phyloP scores from a whole-genome alignment of 768 basidiomycete species.

The Leccinum boreale region DNA sequence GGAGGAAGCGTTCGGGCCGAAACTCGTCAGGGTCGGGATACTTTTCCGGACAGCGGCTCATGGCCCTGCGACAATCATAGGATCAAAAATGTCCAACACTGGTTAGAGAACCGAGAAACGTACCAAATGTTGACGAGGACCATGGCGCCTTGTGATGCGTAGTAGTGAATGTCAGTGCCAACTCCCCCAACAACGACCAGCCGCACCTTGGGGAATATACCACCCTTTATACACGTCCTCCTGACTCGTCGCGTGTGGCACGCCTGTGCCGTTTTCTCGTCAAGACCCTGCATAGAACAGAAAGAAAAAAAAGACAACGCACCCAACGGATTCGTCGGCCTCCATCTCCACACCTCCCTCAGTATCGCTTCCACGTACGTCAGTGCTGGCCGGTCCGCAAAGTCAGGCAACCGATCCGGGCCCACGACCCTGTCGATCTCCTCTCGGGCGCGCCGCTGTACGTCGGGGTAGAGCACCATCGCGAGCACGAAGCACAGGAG shows the following conservation, averaged over 20 bases:
- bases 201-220: constrained; percentile 19
- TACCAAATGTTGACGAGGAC: neutral
- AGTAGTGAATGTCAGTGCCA: neutral
- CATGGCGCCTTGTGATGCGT: neutral
- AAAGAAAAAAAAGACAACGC: neutral
- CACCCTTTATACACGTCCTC: constrained; percentile 19
- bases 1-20: neutral
- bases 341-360: constrained; percentile 24
- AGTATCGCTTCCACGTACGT: constrained; percentile 26
- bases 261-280: neutral
- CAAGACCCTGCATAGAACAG: neutral
- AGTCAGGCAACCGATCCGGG: constrained; percentile 23
- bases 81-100: no score
- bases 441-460: constrained; percentile 20
- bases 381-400: constrained; percentile 20
- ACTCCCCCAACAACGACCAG: no score
- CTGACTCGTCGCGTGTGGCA: constrained; percentile 1
- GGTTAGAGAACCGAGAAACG: neutral
- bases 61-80: neutral
- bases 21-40: neutral
- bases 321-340: constrained; percentile 9
- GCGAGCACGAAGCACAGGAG: constrained; percentile 23
- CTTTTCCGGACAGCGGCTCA: neutral
- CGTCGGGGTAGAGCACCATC: constrained; percentile 26
- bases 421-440: constrained; percentile 27